These are phyloP conservation scores for Spathaspora sp. DNA, from an alignment of 1,139 yeast genomes.

Conservation along the genomic window DNA sequence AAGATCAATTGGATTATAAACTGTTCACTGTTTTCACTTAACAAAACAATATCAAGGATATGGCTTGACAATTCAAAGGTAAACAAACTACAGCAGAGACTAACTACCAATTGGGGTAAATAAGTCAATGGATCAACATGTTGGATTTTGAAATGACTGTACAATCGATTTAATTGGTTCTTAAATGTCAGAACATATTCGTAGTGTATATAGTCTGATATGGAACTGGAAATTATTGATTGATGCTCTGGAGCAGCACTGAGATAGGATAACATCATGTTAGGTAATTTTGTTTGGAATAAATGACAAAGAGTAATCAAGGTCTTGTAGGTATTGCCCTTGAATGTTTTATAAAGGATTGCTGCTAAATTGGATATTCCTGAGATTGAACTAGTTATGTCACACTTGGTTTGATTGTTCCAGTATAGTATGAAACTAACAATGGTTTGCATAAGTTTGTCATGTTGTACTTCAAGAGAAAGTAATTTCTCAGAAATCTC, in stretches of 20 bases:
- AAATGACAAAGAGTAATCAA: slow-evolving; percentile 47
- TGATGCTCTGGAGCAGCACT: slow-evolving; percentile 9
- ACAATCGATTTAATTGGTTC: slow-evolving; percentile 43
- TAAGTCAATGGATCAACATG: slow-evolving; percentile 32
- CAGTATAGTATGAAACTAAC: slow-evolving; percentile 23
- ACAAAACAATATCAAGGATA: slow-evolving; percentile 57
- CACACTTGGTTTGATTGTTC: slow-evolving; percentile 15
- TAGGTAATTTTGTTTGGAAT: slow-evolving; percentile 32
- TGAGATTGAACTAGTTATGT: slow-evolving; percentile 15
- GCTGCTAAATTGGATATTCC: slow-evolving; percentile 39
- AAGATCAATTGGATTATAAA: slow-evolving; percentile 46
- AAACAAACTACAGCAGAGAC: slow-evolving; percentile 22
- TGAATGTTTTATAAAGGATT: slow-evolving; percentile 37
- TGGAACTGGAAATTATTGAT: slow-evolving; percentile 9
- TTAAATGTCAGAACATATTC: slow-evolving; percentile 50
- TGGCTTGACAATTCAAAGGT: slow-evolving; percentile 27
- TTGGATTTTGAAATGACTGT: slow-evolving; percentile 48
- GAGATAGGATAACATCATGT: slow-evolving; percentile 20
- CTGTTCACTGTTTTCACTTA: slow-evolving; percentile 43
- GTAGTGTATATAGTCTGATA: slow-evolving; percentile 16
- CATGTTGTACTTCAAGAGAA: slow-evolving; percentile 9
- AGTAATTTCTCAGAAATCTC: not conserved
- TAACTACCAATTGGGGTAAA: slow-evolving; percentile 21
- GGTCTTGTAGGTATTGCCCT: slow-evolving; percentile 32
- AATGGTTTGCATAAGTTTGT: slow-evolving; percentile 26